Base-by-base conservation (phyloP, 179 eudicot genomes). In the Spergularia azorica region DNA sequence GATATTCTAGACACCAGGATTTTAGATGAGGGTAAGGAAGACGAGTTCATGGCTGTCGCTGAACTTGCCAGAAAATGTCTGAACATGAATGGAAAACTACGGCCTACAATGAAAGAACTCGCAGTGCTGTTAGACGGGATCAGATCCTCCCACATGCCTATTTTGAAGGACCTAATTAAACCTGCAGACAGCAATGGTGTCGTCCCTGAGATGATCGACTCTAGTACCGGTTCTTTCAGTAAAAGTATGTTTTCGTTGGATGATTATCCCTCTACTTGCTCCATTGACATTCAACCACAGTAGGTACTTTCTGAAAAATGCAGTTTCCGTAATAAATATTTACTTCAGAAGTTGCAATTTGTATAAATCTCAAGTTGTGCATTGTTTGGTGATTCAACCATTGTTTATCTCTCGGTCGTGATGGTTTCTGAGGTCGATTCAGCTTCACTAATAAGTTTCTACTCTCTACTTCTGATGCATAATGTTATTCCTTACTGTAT, bases 21-120 rank as follows among this genome's bases (percentile, higher is more conserved):
- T 15, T 3, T 63, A 9, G 46, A 71, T 4, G 80, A 77, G 65
- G 76, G 76, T 15, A 71, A 71, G 64, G 43, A 77, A 32, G 75
- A 77, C 26, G 70, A 77, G 26, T 59, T 76, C 3, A 15, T 76
- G 20, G 66, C 66, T 3, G 65, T 67, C 20, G 73, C 73, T 67
- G 14, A 76, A 7, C 56, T 76, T 9, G 71, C 58, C 13, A 57
- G 52, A 15, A 56, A n/a, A 77, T 77, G 79, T 51, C 50, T 77
- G 69, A 69, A 67, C 6, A 68, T 69, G 63, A 77, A 71, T 14
- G 76, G 80, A 62, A 71, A 71, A 71, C 21, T 10, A 52, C 63
- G 75, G 9, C 80, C 75, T 60, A 61, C 75, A 9, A 77, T 77
- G 80, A 77, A 63, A 61, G 70, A 77, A 70, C 50, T 77, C 16